Evolutionary conservation across 192 early-diverging fungal genomes (phyloP).

Genomic region (Pilobolus umbonatus): DNA sequence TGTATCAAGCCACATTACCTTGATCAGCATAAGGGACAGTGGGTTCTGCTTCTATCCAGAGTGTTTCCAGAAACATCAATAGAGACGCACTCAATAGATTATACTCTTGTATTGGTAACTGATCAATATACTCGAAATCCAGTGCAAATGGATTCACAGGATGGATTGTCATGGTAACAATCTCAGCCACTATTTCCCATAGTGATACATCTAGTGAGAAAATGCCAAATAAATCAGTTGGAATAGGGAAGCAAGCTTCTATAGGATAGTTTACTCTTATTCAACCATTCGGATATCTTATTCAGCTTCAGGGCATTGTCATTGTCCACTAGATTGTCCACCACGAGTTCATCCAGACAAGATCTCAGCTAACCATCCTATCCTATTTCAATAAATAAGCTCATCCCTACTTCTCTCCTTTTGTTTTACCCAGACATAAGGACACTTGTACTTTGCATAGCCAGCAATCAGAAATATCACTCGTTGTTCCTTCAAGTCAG

Average conservation of each 20-base stretch:
- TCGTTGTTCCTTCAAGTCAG: neutral
- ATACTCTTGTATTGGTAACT: slow-evolving; percentile 1
- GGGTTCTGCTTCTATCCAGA: slow-evolving; percentile 12
- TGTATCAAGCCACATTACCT: too few relatives aligned
- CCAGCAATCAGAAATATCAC: slow-evolving; percentile 9
- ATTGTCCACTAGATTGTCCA: slow-evolving; percentile 1
- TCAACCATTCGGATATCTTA: slow-evolving; percentile 9
- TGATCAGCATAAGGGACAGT: neutral
- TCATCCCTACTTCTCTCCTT: too few relatives aligned
- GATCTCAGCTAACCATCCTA: neutral
- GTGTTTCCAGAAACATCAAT: neutral
- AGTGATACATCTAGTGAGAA: slow-evolving; percentile 4
- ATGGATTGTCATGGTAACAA: slow-evolving; percentile 3
- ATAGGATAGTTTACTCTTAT: neutral
- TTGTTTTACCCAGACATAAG: slow-evolving; percentile 10
- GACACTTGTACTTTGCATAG: slow-evolving; percentile 11
- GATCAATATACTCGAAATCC: slow-evolving; percentile 2
- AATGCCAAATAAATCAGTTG: neutral
- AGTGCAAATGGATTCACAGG: neutral
- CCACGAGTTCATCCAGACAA: slow-evolving; percentile 2
- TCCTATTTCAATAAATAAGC: neutral
- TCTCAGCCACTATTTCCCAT: slow-evolving; percentile 11
- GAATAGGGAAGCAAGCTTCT: too few relatives aligned
- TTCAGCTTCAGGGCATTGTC: slow-evolving; percentile 3
- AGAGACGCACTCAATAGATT: neutral